These are phyloP conservation scores for Beauveria sp. DNA, from an alignment of 2,329 filamentous ascomycete species.

Conservation along the genomic window DNA sequence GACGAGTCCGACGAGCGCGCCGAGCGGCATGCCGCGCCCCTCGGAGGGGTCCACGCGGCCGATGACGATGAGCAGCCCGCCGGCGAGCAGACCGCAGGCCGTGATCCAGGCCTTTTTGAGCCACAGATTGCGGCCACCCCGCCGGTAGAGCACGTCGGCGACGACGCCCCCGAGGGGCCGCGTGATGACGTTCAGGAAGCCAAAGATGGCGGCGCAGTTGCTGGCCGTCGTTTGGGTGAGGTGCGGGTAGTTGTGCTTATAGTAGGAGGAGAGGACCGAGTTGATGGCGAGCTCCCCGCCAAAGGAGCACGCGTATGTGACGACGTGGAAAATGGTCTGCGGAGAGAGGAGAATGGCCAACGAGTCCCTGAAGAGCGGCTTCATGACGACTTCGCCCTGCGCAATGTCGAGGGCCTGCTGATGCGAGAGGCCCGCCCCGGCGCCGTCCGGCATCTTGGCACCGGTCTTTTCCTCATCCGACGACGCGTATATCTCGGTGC, in stretches of 20 bases:
- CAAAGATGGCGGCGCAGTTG: conserved; percentile 65
- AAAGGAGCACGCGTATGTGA: conserved; percentile 57
- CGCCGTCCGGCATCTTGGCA: not conserved
- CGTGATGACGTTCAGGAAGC: conserved; percentile 62
- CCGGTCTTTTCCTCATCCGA: conserved; percentile 26
- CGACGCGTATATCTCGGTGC: conserved; percentile 10
- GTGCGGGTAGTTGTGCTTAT: conserved; percentile 50
- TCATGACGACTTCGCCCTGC: conserved; percentile 43
- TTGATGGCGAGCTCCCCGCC: conserved; percentile 57
- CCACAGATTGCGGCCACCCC: conserved; percentile 27
- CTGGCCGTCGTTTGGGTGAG: conserved; percentile 49
- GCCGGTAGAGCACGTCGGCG: conserved; percentile 42
- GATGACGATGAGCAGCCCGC: conserved; percentile 53
- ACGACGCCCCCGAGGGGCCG: conserved; percentile 58
- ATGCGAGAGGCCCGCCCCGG: conserved; percentile 32
- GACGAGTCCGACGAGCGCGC: conserved; percentile 68
- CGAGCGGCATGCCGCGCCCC: conserved; percentile 28
- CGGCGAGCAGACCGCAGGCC: conserved; percentile 50
- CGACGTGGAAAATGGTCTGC: conserved; percentile 47
- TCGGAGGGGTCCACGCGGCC: conserved; percentile 56
- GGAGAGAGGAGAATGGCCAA: conserved; percentile 39
- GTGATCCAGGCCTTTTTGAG: conserved; percentile 40
- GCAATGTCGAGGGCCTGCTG: conserved; percentile 48
- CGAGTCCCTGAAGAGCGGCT: conserved; percentile 47
- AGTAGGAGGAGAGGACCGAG: conserved; percentile 50